Conservation (phyloP, 768 basidiomycete genomes). For the Cubamyces sp. region DNA sequence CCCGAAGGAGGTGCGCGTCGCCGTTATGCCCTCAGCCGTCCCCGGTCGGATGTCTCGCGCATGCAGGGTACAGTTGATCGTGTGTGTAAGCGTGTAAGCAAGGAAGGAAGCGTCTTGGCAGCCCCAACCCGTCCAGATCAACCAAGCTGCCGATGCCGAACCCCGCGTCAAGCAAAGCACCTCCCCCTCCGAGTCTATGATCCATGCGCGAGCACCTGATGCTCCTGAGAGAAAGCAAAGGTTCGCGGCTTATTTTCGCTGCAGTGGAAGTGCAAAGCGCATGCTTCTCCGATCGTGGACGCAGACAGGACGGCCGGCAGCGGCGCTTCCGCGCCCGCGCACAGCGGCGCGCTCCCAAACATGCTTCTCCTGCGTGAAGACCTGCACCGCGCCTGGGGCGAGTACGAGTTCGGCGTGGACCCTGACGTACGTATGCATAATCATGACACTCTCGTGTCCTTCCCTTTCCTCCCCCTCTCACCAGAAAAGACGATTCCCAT, state of each 20-base stretch:
- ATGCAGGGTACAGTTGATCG: background rate
- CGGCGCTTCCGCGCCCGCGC: background rate
- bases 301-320: background rate
- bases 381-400: constrained; percentile 32
- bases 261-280: background rate
- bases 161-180: too few relatives aligned
- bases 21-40: background rate
- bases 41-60: constrained; percentile 9
- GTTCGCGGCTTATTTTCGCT: background rate
- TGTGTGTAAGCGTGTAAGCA: too few relatives aligned
- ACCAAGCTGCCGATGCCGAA: too few relatives aligned
- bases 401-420: constrained; percentile 35
- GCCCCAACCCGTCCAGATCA: too few relatives aligned
- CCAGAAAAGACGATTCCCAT: background rate
- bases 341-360: constrained; percentile 35
- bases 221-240: background rate
- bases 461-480: background rate
- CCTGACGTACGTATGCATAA: constrained; percentile 29
- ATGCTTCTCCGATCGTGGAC: too few relatives aligned
- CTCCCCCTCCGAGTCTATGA: too few relatives aligned
- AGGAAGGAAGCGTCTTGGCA: too few relatives aligned
- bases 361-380: constrained; percentile 34
- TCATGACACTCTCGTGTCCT: too few relatives aligned
- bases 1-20: constrained; percentile 5
- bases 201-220: constrained; percentile 2